Evolutionary conservation across 164 flowering plant genomes (phyloP).

Genomic region (Vitis vinifera): DNA sequence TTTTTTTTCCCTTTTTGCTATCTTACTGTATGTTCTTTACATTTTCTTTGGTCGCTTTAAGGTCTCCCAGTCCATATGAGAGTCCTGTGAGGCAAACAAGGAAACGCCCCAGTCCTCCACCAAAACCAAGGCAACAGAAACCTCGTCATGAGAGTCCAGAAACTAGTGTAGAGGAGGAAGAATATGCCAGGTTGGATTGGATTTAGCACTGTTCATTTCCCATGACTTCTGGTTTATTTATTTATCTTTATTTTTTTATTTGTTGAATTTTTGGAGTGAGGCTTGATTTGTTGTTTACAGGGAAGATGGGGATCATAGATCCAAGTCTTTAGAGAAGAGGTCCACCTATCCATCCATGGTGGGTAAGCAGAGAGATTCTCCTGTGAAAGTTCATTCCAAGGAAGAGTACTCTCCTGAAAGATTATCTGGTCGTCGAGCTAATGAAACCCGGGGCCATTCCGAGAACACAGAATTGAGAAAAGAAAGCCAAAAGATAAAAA

Average conservation of each 20-base stretch:
- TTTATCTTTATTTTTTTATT: not conserved
- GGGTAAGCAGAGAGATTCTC: slow-evolving; percentile 20
- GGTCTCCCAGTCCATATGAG: slow-evolving; percentile 31
- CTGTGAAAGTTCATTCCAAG: slow-evolving; percentile 13
- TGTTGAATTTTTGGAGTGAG: not conserved
- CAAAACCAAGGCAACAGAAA: slow-evolving; percentile 25
- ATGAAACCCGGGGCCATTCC: slow-evolving; percentile 15
- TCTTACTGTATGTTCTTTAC: not conserved
- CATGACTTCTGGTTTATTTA: not conserved
- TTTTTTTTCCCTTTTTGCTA: not conserved
- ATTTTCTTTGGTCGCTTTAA: slow-evolving; percentile 7
- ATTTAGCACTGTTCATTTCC: not conserved
- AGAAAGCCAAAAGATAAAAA: slow-evolving; percentile 31
- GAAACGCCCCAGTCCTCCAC: slow-evolving; percentile 32
- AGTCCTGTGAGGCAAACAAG: slow-evolving; percentile 35
- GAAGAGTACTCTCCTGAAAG: slow-evolving; percentile 29
- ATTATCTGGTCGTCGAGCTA: slow-evolving; percentile 9
- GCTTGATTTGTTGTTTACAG: slow-evolving; percentile 20
- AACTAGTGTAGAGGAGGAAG: slow-evolving; percentile 28
- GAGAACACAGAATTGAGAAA: slow-evolving; percentile 28
- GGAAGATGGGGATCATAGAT: slow-evolving; percentile 21
- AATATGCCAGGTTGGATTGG: slow-evolving; percentile 35
- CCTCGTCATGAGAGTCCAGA: slow-evolving; percentile 28
- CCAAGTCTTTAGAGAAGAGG: slow-evolving; percentile 24
- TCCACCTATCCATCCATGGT: slow-evolving; percentile 22